A percentile compares a stretch with the other conserved stretches of the same genome.
Evolutionary conservation across 306 rosid genomes (phyloP).

Genomic region (Myrica gale): DNA sequence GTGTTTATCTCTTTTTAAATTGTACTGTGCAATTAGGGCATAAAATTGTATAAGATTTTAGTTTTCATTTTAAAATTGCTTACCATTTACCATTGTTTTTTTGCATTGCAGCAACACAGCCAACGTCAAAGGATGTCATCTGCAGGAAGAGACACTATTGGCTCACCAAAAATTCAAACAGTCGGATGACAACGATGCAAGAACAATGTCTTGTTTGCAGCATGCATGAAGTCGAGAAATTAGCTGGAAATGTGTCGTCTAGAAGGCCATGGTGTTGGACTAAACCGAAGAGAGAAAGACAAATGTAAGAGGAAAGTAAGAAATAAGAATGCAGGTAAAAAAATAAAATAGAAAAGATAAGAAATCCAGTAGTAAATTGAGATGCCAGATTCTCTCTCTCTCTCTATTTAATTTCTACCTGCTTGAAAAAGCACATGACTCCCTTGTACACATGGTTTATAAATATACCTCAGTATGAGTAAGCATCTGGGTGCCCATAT

Average conservation of each 20-base stretch:
- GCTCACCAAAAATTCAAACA: background rate
- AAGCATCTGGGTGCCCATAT: background rate
- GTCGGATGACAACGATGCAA: background rate
- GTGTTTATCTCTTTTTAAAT: too few species aligned
- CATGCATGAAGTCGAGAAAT: background rate
- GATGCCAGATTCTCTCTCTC: background rate
- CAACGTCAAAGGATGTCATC: background rate
- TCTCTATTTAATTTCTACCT: background rate
- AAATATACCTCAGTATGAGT: background rate
- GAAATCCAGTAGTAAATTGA: background rate
- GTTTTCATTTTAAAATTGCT: too few species aligned
- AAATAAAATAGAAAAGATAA: background rate
- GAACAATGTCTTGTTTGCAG: background rate
- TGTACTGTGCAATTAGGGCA: too few species aligned
- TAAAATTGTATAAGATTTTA: too few species aligned
- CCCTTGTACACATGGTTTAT: background rate
- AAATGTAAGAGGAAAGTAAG: background rate
- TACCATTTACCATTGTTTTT: too few species aligned
- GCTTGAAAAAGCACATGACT: background rate
- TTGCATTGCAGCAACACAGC: too few species aligned
- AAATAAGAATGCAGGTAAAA: background rate
- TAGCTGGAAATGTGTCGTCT: background rate
- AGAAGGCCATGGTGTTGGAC: background rate
- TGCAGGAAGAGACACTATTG: background rate
- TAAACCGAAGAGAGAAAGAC: background rate